Evolutionary conservation across 2,329 filamentous ascomycete species (phyloP), one percentile per base, ranked within the genome.

Genomic region (Pseudocercospora cruenta): DNA sequence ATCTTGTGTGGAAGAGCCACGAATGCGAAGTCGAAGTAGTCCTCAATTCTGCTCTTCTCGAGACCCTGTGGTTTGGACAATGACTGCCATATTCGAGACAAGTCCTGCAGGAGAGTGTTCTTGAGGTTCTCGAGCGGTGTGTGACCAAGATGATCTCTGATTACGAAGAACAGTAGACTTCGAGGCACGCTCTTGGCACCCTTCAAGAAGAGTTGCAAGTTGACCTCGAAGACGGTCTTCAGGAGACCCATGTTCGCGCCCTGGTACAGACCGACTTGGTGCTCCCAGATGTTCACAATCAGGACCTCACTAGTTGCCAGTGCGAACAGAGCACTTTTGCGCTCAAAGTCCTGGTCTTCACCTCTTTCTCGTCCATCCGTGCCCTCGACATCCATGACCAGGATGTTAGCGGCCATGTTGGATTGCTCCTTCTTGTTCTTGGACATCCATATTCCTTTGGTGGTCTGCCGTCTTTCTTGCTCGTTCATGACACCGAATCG

Each of bases 401-500:
- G 84, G 74, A 99, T 97, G 80, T 99, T 99, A 75, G 97, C 93
- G 62, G 94, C 94, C 93, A 98, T 97, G 70, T 83, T 84, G 72
- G 76, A 78, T 51, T 81, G 79, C 60, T 80, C 78, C 28, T 83
- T 82, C 83, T 96, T 97, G 82, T 98, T 98, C 84, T 97, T 96
- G 70, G 94, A 96, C 90, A 99, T 91, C 95, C 95, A 99, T 78
- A 99, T 99, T 77, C 95, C 95, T 84, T 98, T 99, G 53, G 95
- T 99, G 0, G 95, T 99, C 85, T 99, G 95, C 68, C 93, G 90
- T 70, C 95, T 88, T 80, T 97, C 93, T 69, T 89, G 86, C 85
- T 99, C 95, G 74, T 93, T 92, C 95, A 99, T 99, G 78, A 99
- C 94, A 72, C 93, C 94, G 82, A 99, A 99, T 64, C 94, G 87